Evolutionary conservation across 1,284 basidiomycete genomes (phyloP), one percentile per base, ranked within the genome.

Genomic region (Sanghuangporus sanghuang): DNA sequence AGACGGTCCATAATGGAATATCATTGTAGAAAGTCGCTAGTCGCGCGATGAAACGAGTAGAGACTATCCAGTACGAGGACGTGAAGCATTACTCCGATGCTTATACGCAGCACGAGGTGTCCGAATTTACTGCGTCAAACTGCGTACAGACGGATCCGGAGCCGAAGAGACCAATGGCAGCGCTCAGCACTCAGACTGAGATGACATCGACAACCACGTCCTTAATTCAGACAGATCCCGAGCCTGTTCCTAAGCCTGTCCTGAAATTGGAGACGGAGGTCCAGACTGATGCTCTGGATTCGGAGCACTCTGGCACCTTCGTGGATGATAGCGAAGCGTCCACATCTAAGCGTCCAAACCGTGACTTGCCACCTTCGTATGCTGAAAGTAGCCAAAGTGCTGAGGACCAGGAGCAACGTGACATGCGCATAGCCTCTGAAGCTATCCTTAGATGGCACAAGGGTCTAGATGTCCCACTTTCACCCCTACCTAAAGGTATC

Each of bases 331-430:
- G 21, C 21, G 74, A 78, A 63, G 83, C 86, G 1, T 90, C 87
- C 0, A 87, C 87, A 1, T 87, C 86, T 0, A 85, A 84, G 70
- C 77, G 81, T 18, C 75, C 77, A 39, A 66, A 71, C 1, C 68
- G 74, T 7, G 87, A 90, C 68, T 78, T 85, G 27, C 90, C 90
- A 0, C 88, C 89, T 0, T 85, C 90, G 1, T 92, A 91, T 69
- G 79, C 83, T 66, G 83, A 86, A 68, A 76, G 79, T 35, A 70
- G 78, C 62, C 75, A 76, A 44, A 53, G 48, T 12, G 69, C 66
- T 14, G 73, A 81, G 42, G 78, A 82, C 65, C 75, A 77, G 57
- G 78, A 80, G 55, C 79, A 81, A 59, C 76, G 80, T 50, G 82
- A 85, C 46, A 77, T 81, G 69, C 80, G 79, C 23, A 75, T 85